Evolutionary conservation across 163 green algal species (phyloP), one percentile per base, ranked within the genome.

Genomic region (Volvox carteri): DNA sequence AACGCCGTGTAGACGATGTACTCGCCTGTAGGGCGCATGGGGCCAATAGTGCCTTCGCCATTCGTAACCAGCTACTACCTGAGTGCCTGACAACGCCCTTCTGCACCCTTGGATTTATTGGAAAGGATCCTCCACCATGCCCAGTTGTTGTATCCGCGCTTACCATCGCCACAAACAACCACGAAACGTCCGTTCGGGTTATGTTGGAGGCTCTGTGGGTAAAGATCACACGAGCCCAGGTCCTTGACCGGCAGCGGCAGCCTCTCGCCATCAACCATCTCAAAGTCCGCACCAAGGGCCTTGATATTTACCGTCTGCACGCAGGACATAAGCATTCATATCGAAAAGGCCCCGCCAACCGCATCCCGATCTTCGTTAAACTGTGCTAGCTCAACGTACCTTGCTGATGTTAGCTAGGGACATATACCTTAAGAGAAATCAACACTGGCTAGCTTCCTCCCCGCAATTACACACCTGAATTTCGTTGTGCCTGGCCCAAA

Each of bases 1-100:
- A 99, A 94, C 0, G 98, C 98, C 5, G 98, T 99, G 95, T 99
- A 99, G 87, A 99, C 97, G 65, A 99, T 97, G 91, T 99, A 99
- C 94, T 99, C 98, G 56, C 97, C 94, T 90, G 39, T 18, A 39
- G 60, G 60, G 23, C 54, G n/a, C n/a, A n/a, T n/a, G n/a, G n/a
- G n/a, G n/a, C n/a, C n/a, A n/a, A n/a, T n/a, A n/a, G n/a, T n/a
- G n/a, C n/a, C n/a, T n/a, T n/a, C n/a, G n/a, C n/a, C n/a, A n/a
- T n/a, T n/a, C n/a, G n/a, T n/a, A n/a, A n/a, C n/a, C n/a, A n/a
- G n/a, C n/a, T n/a, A n/a, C n/a, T n/a, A n/a, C n/a, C n/a, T n/a
- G n/a, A n/a, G n/a, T n/a, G n/a, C n/a, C n/a, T n/a, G n/a, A n/a
- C n/a, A n/a, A n/a, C n/a, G n/a, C n/a, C n/a, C n/a, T n/a, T n/a